Base-by-base conservation (phyloP, 345 rosid genomes). In the Luvunga scandens region DNA sequence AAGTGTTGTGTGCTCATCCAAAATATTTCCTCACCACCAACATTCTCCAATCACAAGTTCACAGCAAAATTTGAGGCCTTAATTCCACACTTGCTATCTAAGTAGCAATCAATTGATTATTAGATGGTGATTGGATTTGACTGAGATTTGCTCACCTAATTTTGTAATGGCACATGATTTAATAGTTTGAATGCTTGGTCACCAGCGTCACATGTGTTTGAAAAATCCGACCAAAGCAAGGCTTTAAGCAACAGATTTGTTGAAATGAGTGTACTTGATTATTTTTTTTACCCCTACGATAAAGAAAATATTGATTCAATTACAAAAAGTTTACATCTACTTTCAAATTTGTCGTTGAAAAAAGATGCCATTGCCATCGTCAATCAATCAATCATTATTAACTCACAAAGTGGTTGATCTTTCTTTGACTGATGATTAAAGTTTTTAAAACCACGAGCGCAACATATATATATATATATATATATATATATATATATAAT, bases 331-430 rank as follows among this genome's bases (percentile, higher is more conserved):
- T 33, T 53, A 9, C 30, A 57, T n/a, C n/a, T 14, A 24, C 8
- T 38, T 38, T 61, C 38, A 73, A 59, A 38, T 39, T 73, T 60
- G 68, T 38, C 4, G 67, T 60, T 59, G 76, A 73, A 59, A n/a
- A 31, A 56, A 6, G 53, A 38, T 56, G 25, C 27, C 13, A 5
- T 13, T 25, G 14, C 18, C 66, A 28, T 28, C 6, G 18, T 69
- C 72, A 25, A 24, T 24, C 33, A 16, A 25, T 69, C 72, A 69
- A 24, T 24, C 33, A 25, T 69, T 69, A 6, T 24, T 27, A 61
- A 28, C 18, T 57, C 24, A 53, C 22, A 14, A 14, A 72, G 66
- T 59, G 16, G 75, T 55, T 31, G 74, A 45, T 72, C 65, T 12
- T 72, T 56, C 42, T 33, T 56, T 56, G 60, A 48, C 73, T 8